Evolutionary conservation across 371 early-diverging fungal species (phyloP).

Genomic region (Batrachochytrium dendrobatidis): DNA sequence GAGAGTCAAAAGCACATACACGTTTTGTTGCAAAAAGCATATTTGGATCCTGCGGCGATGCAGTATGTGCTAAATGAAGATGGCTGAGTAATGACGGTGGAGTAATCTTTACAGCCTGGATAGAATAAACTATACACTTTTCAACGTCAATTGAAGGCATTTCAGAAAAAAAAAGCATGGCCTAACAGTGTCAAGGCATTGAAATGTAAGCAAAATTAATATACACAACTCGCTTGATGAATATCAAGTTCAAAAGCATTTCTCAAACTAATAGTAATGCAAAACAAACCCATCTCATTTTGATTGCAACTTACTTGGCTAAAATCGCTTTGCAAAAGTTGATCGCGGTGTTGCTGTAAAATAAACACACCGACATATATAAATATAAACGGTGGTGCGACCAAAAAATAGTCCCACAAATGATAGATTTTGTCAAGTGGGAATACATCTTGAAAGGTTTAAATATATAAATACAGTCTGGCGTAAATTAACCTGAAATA

Average conservation of each 20-base stretch:
- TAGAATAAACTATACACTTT: slow-evolving; percentile 11
- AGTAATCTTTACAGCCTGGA: slow-evolving; percentile 9
- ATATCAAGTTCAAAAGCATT: background rate
- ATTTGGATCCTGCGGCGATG: background rate
- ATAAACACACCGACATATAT: slow-evolving; percentile 67
- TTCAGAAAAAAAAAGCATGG: slow-evolving; percentile 22
- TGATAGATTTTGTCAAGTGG: slow-evolving; percentile 70
- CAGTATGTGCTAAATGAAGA: background rate
- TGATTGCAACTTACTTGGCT: slow-evolving; percentile 19
- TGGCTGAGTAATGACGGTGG: slow-evolving; percentile 11
- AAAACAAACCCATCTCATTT: background rate
- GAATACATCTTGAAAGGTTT: slow-evolving; percentile 74
- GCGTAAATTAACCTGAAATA: background rate
- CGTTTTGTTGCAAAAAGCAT: background rate
- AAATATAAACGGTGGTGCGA: slow-evolving; percentile 55
- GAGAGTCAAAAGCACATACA: too few relatives aligned
- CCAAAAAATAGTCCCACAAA: slow-evolving; percentile 68
- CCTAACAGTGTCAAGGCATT: slow-evolving; percentile 5
- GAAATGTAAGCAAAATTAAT: background rate
- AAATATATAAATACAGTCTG: background rate
- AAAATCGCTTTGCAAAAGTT: slow-evolving; percentile 19
- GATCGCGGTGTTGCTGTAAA: slow-evolving; percentile 50
- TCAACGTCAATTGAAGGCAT: slow-evolving; percentile 21
- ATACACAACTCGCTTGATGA: background rate
- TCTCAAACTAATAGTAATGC: background rate